Evolutionary conservation across 192 early-diverging fungal genomes (phyloP).

Genomic region (Coemansia sp.): DNA sequence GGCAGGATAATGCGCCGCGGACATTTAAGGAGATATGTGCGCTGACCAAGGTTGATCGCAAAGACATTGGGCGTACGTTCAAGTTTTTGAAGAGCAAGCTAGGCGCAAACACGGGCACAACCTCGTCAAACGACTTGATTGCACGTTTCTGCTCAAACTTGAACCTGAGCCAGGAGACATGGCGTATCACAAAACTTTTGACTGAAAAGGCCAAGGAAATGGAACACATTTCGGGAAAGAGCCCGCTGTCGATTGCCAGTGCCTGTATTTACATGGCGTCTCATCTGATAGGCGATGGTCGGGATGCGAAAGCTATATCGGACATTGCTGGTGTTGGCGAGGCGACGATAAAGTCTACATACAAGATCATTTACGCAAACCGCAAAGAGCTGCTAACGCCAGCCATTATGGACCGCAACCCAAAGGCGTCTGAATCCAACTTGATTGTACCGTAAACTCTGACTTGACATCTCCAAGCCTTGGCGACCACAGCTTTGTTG

Average conservation of each 20-base stretch:
- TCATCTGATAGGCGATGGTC: slow-evolving; percentile 64
- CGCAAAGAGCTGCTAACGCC: slow-evolving; percentile 57
- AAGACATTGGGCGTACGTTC: slow-evolving; percentile 85
- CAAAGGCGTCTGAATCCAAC: slow-evolving; percentile 26
- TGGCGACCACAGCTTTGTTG: no score
- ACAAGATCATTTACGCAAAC: slow-evolving; percentile 67
- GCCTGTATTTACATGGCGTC: slow-evolving; percentile 88
- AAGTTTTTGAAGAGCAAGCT: slow-evolving; percentile 56
- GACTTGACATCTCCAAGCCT: no score
- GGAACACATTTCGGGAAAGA: slow-evolving; percentile 88
- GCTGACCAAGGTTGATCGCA: slow-evolving; percentile 87
- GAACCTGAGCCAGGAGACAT: slow-evolving; percentile 65
- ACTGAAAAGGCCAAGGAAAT: slow-evolving; percentile 75
- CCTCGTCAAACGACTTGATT: slow-evolving; percentile 73
- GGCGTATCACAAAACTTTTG: slow-evolving; percentile 68
- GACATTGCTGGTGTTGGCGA: slow-evolving; percentile 67
- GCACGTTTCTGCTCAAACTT: slow-evolving; percentile 82
- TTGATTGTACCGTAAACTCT: slow-evolving; percentile 18
- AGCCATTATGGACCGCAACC: slow-evolving; percentile 28
- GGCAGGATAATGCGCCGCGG: slow-evolving; percentile 76
- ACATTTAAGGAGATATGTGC: slow-evolving; percentile 94
- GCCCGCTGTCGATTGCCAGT: slow-evolving; percentile 89
- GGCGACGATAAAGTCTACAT: slow-evolving; percentile 86
- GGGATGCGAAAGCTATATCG: slow-evolving; percentile 68
- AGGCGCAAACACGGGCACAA: slow-evolving; percentile 60